Conservation (phyloP, 805 yeast genomes). For the Lachancea nothofagi region DNA sequence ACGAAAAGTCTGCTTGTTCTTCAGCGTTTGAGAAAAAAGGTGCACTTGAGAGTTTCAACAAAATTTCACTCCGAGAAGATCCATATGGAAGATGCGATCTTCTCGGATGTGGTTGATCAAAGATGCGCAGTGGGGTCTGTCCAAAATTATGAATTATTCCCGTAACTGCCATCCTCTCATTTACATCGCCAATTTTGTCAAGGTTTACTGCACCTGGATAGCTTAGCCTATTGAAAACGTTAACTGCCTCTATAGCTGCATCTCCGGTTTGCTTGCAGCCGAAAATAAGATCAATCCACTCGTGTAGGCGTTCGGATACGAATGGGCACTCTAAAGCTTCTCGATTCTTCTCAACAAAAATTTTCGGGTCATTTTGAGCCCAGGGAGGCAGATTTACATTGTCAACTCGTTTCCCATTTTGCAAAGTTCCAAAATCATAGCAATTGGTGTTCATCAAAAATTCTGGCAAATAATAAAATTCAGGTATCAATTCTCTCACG, state of each 20-base stretch:
- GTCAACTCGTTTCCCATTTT: conserved; percentile 49
- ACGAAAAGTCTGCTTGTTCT: too few relatives aligned
- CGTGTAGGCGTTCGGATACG: conserved; percentile 68
- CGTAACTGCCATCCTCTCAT: conserved; percentile 68
- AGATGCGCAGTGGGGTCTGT: conserved; percentile 76
- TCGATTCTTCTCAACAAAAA: conserved; percentile 68
- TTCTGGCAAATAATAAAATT: conserved; percentile 77
- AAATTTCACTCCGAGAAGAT: not conserved
- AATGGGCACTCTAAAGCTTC: conserved; percentile 80
- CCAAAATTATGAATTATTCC: conserved; percentile 91
- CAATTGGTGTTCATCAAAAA: conserved; percentile 60
- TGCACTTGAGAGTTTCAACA: too few relatives aligned
- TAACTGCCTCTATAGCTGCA: conserved; percentile 58
- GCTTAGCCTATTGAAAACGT: conserved; percentile 79
- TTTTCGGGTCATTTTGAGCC: conserved; percentile 73
- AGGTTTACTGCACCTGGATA: conserved; percentile 79
- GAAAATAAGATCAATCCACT: conserved; percentile 83
- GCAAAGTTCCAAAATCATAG: conserved; percentile 66
- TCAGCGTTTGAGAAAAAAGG: too few relatives aligned
- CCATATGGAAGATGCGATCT: not conserved
- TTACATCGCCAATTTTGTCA: conserved; percentile 65
- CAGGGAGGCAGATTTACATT: conserved; percentile 75
- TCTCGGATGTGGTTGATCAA: conserved; percentile 62
- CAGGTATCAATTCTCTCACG: conserved; percentile 83
- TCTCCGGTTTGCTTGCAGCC: conserved; percentile 75